phyloP scores from a whole-genome alignment of 2,329 filamentous ascomycete genomes.

The Epichloe uncinata region DNA sequence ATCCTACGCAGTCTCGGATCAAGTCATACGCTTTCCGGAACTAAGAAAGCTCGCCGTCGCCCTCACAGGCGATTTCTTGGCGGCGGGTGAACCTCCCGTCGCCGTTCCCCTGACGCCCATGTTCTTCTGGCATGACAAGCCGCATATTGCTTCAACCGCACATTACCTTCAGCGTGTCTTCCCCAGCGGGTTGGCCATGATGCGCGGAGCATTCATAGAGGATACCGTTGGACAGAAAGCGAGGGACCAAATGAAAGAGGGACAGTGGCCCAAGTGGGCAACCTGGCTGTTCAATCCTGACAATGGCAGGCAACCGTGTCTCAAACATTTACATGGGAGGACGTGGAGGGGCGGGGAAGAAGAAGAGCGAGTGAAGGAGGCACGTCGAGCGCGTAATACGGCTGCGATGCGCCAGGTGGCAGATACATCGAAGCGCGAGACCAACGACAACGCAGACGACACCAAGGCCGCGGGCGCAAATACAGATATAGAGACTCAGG shows the following conservation, averaged over 20 bases:
- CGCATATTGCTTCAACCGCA: constrained; percentile 33
- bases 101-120: constrained; percentile 33
- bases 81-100: constrained; percentile 12
- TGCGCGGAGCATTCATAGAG: constrained; percentile 41
- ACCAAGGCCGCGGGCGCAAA: no score
- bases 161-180: constrained; percentile 40
- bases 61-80: constrained; percentile 27
- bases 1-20: constrained; percentile 33
- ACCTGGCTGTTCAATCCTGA: constrained; percentile 42
- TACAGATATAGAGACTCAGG: no score
- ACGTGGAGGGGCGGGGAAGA: constrained; percentile 29
- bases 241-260: constrained; percentile 42
- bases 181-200: constrained; percentile 33
- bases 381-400: neutral
- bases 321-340: constrained; percentile 37
- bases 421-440: neutral
- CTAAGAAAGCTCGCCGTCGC: constrained; percentile 27
- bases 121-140: constrained; percentile 48
- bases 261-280: constrained; percentile 37
- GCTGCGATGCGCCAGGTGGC: neutral
- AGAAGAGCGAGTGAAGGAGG: constrained; percentile 5
- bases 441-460: neutral
- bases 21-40: constrained; percentile 28
- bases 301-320: constrained; percentile 29
- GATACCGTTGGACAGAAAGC: constrained; percentile 42